phyloP scores from a whole-genome alignment of 768 basidiomycete genomes.

The Pleurotus tuoliensis region DNA sequence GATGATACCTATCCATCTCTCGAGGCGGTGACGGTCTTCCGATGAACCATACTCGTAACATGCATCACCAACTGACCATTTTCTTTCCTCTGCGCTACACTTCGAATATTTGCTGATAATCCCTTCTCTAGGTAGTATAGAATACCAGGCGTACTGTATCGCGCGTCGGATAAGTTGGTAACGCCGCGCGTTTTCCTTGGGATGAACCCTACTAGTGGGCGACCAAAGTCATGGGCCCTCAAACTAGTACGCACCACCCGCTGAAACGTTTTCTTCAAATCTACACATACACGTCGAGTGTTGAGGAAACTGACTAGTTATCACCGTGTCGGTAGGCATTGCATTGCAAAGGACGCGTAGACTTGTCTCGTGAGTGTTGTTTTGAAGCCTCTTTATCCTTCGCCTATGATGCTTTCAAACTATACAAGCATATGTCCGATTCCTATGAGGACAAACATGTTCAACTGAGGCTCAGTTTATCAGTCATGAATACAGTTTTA shows the following conservation, averaged over 20 bases:
- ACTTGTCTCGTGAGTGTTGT: background rate
- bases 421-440: conserved; percentile 79
- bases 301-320: conserved; percentile 3
- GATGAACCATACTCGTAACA: conserved; percentile 76
- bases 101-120: conserved; percentile 2
- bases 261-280: conserved; percentile 25
- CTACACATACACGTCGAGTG: background rate
- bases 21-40: conserved; percentile 66
- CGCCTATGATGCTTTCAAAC: conserved; percentile 46
- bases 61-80: conserved; percentile 66
- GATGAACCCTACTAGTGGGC: conserved; percentile 35
- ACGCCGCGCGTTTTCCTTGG: conserved; percentile 11
- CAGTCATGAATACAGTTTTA: too few species aligned
- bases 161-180: conserved; percentile 11
- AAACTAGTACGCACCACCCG: conserved; percentile 41
- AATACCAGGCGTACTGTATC: background rate
- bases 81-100: conserved; percentile 11
- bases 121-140: background rate
- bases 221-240: conserved; percentile 28
- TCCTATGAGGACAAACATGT: conserved; percentile 41
- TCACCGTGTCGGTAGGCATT: conserved; percentile 1
- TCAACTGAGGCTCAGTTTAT: too few species aligned
- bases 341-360: background rate
- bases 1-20: conserved; percentile 68
- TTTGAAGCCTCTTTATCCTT: conserved; percentile 7